These are phyloP conservation scores for Aspergillus ochraceoroseus DNA, from an alignment of 2,329 filamentous ascomycete species.

Conservation along the genomic window DNA sequence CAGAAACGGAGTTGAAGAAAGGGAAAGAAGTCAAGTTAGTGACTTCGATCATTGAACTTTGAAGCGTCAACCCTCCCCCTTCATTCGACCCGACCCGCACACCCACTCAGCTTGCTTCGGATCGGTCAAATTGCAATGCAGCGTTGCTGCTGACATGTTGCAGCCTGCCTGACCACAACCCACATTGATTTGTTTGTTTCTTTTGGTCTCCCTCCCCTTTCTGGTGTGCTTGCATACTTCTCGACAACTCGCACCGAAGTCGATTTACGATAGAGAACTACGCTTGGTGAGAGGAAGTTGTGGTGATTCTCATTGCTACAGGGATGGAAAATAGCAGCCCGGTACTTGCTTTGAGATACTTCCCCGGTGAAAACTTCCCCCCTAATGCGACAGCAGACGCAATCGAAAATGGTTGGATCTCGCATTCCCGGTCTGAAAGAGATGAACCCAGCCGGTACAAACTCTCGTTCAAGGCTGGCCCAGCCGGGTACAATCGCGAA, in stretches of 20 bases:
- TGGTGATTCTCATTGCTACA: constrained; percentile 3
- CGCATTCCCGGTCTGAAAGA: constrained; percentile 45
- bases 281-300: not conserved
- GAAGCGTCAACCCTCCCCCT: not conserved
- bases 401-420: constrained; percentile 27
- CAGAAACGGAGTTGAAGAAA: constrained; percentile 22
- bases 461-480: constrained; percentile 47
- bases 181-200: constrained; percentile 10
- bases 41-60: too few species aligned
- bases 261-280: constrained; percentile 1
- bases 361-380: not conserved
- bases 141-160: constrained; percentile 16
- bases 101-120: too few species aligned
- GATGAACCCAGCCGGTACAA: constrained; percentile 50
- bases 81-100: constrained; percentile 3
- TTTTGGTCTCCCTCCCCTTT: constrained; percentile 2
- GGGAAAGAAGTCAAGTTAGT: constrained; percentile 1
- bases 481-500: constrained; percentile 45
- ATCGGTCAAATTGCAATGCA: constrained; percentile 14
- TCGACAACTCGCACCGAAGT: not conserved
- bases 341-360: constrained; percentile 20
- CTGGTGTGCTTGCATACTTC: constrained; percentile 8
- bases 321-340: constrained; percentile 35
- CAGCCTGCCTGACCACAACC: constrained; percentile 10
- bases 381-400: constrained; percentile 21